Conservation (phyloP, 495 filamentous ascomycete species). For the Thermothielavioides terrestris region DNA sequence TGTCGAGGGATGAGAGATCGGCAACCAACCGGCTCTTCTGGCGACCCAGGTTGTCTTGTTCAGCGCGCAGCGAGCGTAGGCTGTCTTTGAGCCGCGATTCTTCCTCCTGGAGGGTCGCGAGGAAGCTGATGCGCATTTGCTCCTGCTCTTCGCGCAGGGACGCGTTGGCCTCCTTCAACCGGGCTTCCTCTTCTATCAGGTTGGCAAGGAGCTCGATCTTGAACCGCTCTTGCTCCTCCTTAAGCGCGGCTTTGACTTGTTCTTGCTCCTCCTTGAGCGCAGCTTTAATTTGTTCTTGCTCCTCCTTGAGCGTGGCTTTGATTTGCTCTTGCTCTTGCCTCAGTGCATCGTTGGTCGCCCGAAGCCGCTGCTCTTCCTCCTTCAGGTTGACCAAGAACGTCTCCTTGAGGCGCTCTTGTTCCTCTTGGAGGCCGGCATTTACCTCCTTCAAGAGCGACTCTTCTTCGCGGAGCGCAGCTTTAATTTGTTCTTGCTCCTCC, state of each 20-base stretch:
- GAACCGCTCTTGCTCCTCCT: conserved; percentile 24
- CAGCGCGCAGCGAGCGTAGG: conserved; percentile 43
- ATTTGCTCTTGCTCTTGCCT: conserved; percentile 12
- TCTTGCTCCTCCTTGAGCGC: conserved; percentile 13
- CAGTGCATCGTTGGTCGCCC: conserved; percentile 12
- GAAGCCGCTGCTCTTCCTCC: conserved; percentile 19
- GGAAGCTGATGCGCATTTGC: conserved; percentile 51
- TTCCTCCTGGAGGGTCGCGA: conserved; percentile 46
- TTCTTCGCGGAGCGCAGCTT: conserved; percentile 4
- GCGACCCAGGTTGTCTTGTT: conserved; percentile 61
- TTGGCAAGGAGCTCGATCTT: conserved; percentile 52
- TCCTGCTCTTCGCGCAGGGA: conserved; percentile 60
- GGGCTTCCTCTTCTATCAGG: conserved; percentile 61
- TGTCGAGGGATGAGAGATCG: conserved; percentile 81
- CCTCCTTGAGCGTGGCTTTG: conserved; percentile 8
- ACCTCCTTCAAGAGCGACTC: conserved; percentile 60
- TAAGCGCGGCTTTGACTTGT: conserved; percentile 12
- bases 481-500: conserved; percentile 12
- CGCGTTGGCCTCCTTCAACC: conserved; percentile 65
- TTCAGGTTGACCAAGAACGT: conserved; percentile 23
- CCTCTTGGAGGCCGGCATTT: conserved; percentile 44
- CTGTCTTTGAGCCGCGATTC: conserved; percentile 33
- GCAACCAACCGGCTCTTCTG: conserved; percentile 71
- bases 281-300: conserved; percentile 8
- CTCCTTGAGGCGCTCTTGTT: conserved; percentile 32